Base-by-base conservation (phyloP, 1,284 basidiomycete species). In the Salmacisia buchloeana region DNA sequence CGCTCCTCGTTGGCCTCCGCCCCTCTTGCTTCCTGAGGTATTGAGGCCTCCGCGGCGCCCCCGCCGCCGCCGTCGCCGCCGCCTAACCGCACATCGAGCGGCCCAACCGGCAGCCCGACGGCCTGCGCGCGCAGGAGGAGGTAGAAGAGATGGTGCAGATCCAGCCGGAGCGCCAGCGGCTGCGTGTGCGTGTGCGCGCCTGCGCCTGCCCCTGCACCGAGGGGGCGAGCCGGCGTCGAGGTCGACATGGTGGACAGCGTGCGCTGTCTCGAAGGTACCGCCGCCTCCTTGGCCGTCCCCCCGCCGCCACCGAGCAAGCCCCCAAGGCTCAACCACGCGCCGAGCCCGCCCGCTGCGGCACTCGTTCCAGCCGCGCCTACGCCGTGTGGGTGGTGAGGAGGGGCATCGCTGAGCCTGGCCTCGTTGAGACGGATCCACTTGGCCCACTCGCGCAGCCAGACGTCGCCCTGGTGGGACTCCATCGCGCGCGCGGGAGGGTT, bases 71-170 rank as follows among this genome's bases (percentile, higher is more conserved):
- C 18, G 60, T 35, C 64, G 23, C 64, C 56, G 49, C 64, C 34
- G 29, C 67, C 64, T 15, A 76, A 65, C 43, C 84, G 85, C 65
- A 89, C 85, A 77, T 94, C 92, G 63, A 94, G 84, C n/a, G 87
- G 85, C 59, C 91, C 92, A 36, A 90, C 84, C 18, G 72, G 62
- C 62, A 90, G 82, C 15, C 86, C 88, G 36, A 90, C 80, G 2
- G 86, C 90, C 80, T 94, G 91, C 69, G 93, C 84, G 52, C 90
- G 88, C 81, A 93, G 88, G 62, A 94, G 85, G 68, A 92, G 81
- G 80, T 93, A 94, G 84, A 89, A 91, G 12, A 94, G 85, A 72
- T 89, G 90, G 78, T 92, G 89, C 18, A 85, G 86, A 80, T 92
- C 89, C 69, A 90, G 84, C 7, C 85, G 80, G 56, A 92, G 85